Evolutionary conservation across 139 green algal species (phyloP), one percentile per base, ranked within the genome.

Genomic region (Closterium sp.): DNA sequence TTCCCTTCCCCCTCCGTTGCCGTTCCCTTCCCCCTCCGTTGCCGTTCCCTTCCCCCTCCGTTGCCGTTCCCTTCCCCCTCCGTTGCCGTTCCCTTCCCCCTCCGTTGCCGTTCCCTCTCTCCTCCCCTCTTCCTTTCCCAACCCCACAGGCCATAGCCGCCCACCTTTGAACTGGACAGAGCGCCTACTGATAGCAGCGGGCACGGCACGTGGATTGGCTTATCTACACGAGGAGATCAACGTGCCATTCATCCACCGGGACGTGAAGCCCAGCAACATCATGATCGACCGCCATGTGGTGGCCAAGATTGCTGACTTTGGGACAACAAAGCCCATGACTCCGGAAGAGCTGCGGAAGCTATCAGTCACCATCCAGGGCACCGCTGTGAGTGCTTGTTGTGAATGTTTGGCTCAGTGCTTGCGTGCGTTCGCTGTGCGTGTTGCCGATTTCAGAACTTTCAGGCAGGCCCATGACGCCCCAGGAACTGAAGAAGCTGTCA

Each of bases 201-300:
- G 90, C 24, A 79, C 90, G 22, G 90, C 90, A 31, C 42, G 85
- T 2, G 90, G 84, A 19, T 30, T 93, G 6, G 90, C 90, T 1
- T 93, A 93, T 28, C 31, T 93, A 1, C 90, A 93, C 90, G 45
- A 93, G n/a, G 50, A 90, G 88, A 85, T 79, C 79, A 50, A 93
- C 87, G 32, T 70, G 24, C 84, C 84, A 1, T 88, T 93, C 84
- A 93, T 93, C 28, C 90, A 93, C 73, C 84, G 90, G 10, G 90
- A 93, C 31, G 79, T 93, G 28, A 93, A 93, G 90, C 11, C 7
- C 27, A 87, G 84, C 84, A 87, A 87, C 84, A 87, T 87, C 84
- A 29, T 87, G n/a, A 87, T 87, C 10, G 84, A 87, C 84, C 84
- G 84, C 7, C 84, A 87, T 10, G 84, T 87, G 2, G 84, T 87